Conservation (phyloP, 257 asterid species). For the Rehmannia glutinosa region DNA sequence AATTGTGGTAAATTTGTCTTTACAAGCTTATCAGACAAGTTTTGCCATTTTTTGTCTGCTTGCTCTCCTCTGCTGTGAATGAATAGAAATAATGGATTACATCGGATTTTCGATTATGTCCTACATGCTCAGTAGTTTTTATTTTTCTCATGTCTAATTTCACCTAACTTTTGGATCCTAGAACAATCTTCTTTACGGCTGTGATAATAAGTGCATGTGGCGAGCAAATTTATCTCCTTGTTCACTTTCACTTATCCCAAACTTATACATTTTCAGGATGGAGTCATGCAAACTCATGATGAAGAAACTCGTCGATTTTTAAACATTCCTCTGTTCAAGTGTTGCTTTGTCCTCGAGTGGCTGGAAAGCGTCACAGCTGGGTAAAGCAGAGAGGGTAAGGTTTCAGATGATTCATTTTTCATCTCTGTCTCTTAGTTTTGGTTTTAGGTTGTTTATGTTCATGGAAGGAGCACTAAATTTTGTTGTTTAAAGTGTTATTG, state of each 20-base stretch:
- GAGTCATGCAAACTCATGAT: conserved; percentile 97
- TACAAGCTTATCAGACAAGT: neutral
- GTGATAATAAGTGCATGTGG: too few relatives aligned
- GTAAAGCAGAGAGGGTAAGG: conserved; percentile 79
- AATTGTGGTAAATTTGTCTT: neutral
- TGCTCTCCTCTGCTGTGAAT: neutral
- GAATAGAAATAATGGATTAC: neutral
- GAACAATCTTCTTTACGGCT: too few relatives aligned
- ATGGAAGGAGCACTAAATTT: too few relatives aligned
- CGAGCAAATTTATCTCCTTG: neutral
- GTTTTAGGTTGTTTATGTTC: neutral
- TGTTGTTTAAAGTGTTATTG: neutral
- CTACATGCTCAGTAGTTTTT: too few relatives aligned
- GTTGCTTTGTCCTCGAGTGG: conserved; percentile 89
- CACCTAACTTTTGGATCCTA: too few relatives aligned
- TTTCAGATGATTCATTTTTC: conserved; percentile 8
- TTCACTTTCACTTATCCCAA: conserved; percentile 3
- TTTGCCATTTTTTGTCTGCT: neutral
- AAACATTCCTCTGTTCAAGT: conserved; percentile 97
- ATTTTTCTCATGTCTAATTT: too few relatives aligned
- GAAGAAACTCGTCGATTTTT: conserved; percentile 93
- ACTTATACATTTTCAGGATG: conserved; percentile 59
- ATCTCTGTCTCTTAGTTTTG: neutral
- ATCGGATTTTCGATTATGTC: neutral
- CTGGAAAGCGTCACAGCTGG: conserved; percentile 99